Conservation (phyloP, 441 rosid genomes). For the Metrosideros polymorpha region DNA sequence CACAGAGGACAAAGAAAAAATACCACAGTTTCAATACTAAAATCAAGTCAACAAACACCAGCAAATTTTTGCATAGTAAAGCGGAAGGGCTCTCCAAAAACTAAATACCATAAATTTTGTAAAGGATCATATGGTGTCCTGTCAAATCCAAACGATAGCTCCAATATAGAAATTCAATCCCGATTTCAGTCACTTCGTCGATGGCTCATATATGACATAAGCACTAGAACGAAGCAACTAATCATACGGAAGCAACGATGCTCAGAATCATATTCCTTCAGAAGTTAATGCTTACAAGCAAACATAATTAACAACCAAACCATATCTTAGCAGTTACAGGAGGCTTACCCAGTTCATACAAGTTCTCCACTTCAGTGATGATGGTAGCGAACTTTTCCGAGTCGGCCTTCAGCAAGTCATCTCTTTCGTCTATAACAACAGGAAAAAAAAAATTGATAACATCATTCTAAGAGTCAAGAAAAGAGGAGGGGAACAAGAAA, state of each 20-base stretch:
- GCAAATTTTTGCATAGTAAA: not conserved
- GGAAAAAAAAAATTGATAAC: not conserved
- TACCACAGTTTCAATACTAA: not conserved
- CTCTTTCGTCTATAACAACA: slow-evolving; percentile 6
- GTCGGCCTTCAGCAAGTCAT: slow-evolving; percentile 6
- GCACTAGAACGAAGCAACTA: not conserved
- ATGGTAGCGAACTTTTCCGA: slow-evolving; percentile 10
- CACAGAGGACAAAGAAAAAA: not conserved
- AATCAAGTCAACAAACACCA: not conserved
- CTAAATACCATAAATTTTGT: not conserved
- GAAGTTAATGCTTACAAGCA: not conserved
- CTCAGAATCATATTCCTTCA: not conserved
- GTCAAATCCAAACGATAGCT: not conserved
- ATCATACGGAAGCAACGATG: not conserved
- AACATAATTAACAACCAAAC: not conserved
- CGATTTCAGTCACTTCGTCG: not conserved
- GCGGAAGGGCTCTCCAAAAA: not conserved
- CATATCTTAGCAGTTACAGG: not conserved
- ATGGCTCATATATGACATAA: not conserved
- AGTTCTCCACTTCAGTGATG: slow-evolving; percentile 9
- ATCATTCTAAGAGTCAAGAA: not conserved
- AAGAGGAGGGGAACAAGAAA: not conserved
- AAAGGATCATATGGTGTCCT: not conserved
- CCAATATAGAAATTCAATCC: not conserved
- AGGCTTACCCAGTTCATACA: slow-evolving; percentile 4